Base-by-base conservation (phyloP, 2,329 filamentous ascomycete genomes). In the Fusarium succisae region DNA sequence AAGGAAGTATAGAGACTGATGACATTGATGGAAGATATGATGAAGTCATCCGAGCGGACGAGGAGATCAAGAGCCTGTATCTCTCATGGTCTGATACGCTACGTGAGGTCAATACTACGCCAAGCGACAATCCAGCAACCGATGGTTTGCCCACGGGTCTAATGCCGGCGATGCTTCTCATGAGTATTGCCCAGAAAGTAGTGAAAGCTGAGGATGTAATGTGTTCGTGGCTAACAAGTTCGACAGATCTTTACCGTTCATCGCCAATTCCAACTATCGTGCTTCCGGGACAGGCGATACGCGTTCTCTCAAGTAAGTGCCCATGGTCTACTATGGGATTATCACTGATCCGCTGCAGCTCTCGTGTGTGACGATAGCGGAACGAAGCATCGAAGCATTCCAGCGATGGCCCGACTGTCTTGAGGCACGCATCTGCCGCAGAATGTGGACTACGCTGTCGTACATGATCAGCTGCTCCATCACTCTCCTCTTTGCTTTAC, bases 161-260 rank as follows among this genome's bases (percentile, higher is more conserved):
- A 12, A 63, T 64, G 62, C 62, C 62, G 18, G 62, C 56, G 8
- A 64, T 64, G 62, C 24, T 64, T 51, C 45, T 64, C 4, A 63
- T 64, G 24, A 64, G 62, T 15, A 64, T 60, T 1, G 62, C 62
- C 5, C 62, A 64, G 3, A 64, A 64, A 3, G 62, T 51, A 9
- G 3, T 18, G 6, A 6, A 3, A 4, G 17, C 8, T 13, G 3
- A 3, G 6, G 11, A 32, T 10, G 3, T n/a, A 3, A 0, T 2
- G 15, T n/a, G 0, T 18, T n/a, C 8, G 6, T 20, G 14, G 4
- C 55, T 64, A 14, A 64, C 14, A 4, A 14, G 3, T 4, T 1
- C 1, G 15, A 1, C 5, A 64, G 62, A 38, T 62, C 6, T 62
- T 62, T n/a, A 64, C 45, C 0, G 14, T 51, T 11, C 62, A 64